Evolutionary conservation across 495 filamentous ascomycete genomes (phyloP), one percentile per base, ranked within the genome.

Genomic region (Bryoglossum gracile): DNA sequence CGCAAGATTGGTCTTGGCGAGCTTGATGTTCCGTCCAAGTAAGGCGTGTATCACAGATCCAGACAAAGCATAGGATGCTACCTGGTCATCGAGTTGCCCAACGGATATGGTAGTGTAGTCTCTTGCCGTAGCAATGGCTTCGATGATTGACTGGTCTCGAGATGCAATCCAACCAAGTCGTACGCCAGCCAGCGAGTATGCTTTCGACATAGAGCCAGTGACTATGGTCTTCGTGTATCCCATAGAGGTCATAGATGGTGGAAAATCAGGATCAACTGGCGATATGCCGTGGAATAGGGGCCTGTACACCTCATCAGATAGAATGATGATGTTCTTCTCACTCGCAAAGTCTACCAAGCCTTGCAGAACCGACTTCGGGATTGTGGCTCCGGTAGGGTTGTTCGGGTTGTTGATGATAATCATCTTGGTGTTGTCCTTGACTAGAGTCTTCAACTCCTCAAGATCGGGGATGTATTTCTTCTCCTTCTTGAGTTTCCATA

Each of bases 41-140:
- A 96, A 67, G 16, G 70, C 68, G 18, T 84, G 75, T n/a, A 89
- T 69, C 10, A 85, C 82, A 10, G 71, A 60, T 10, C 66, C 64
- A 8, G 74, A 74, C 3, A 94, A 68, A 0, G 90, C 87, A 54
- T 80, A 89, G 37, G 79, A 73, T 8, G 89, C 89, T 11, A 95
- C 72, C 28, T 77, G 75, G 59, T 94, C 87, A 63, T 91, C 88
- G 13, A 95, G 68, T 64, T 87, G 83, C 30, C 80, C 82, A 0
- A 94, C 87, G 21, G 83, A 86, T 55, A 94, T 95, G 9, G 82
- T 87, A 3, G 88, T 92, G 70, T 90, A 95, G 62, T 94, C 80
- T 17, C 89, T 72, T 1, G 83, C 80, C 4, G 66, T 54, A 3
- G 83, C 80, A 35, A 82, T 72, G n/a, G 74, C 66, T 43, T 85